These are phyloP conservation scores for Ambrosiella cleistominuta DNA, from an alignment of 2,329 filamentous ascomycete genomes.

Conservation along the genomic window DNA sequence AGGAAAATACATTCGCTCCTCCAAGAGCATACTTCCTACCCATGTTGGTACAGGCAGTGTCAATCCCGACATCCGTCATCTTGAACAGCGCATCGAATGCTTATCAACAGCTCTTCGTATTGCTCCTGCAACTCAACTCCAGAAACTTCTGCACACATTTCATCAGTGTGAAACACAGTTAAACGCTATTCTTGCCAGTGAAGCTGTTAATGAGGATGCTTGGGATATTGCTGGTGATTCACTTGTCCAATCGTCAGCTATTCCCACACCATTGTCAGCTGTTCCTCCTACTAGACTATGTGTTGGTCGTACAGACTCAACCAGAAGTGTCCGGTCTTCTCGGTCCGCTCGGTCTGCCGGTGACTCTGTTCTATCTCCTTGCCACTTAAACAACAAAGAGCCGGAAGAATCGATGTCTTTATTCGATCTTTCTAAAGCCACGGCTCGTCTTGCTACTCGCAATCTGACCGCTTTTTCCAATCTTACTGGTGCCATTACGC, in stretches of 20 bases:
- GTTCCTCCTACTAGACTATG: background rate
- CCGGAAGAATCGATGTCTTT: slow-evolving; percentile 47
- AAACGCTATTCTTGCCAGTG: slow-evolving; percentile 45
- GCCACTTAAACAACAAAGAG: slow-evolving; percentile 14
- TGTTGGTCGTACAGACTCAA: slow-evolving; percentile 5
- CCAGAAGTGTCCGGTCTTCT: background rate
- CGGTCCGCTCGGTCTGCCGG: background rate
- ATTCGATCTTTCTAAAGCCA: slow-evolving; percentile 46
- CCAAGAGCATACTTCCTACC: slow-evolving; percentile 35
- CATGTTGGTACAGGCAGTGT: slow-evolving; percentile 42
- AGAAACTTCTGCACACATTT: slow-evolving; percentile 60
- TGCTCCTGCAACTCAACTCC: slow-evolving; percentile 50
- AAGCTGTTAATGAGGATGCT: slow-evolving; percentile 49
- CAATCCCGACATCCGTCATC: slow-evolving; percentile 46
- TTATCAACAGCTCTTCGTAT: slow-evolving; percentile 58
- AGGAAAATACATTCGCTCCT: slow-evolving; percentile 51
- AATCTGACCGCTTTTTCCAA: slow-evolving; percentile 40
- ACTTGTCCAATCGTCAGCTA: background rate
- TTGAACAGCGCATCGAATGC: slow-evolving; percentile 69
- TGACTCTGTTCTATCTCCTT: background rate
- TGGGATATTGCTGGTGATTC: slow-evolving; percentile 51
- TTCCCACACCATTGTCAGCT: background rate
- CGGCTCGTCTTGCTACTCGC: slow-evolving; percentile 38
- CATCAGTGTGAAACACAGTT: slow-evolving; percentile 64
- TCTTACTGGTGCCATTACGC: slow-evolving; percentile 17